Evolutionary conservation across 2,329 filamentous ascomycete genomes (phyloP).

Genomic region (Geosmithia flava): DNA sequence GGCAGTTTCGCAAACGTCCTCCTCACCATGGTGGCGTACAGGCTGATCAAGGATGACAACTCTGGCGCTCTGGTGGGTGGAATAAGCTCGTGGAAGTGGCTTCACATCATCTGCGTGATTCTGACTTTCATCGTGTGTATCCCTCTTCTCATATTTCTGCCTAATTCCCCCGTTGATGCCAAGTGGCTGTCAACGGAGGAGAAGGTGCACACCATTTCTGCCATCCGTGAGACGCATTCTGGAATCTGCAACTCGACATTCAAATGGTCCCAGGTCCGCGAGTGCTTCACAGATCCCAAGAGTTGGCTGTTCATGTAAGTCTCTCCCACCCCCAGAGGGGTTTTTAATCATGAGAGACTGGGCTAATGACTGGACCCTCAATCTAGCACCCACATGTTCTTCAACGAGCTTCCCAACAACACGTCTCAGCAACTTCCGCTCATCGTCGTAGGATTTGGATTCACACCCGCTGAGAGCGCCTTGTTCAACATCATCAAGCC

Average conservation of each 20-base stretch:
- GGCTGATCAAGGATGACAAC: slow-evolving; percentile 10
- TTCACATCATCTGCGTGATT: neutral
- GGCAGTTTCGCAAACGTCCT: slow-evolving; percentile 14
- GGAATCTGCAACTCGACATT: slow-evolving; percentile 22
- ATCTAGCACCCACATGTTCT: slow-evolving; percentile 12
- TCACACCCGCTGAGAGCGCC: slow-evolving; percentile 11
- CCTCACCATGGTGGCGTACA: slow-evolving; percentile 14
- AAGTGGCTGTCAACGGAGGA: slow-evolving; percentile 37
- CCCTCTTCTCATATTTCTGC: slow-evolving; percentile 17
- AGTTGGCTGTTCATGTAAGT: slow-evolving; percentile 9
- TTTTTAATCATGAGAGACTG: too few species aligned
- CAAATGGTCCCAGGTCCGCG: slow-evolving; percentile 10
- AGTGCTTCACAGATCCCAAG: slow-evolving; percentile 9
- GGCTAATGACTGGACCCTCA: too few species aligned
- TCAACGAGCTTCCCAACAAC: slow-evolving; percentile 13
- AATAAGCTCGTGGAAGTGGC: slow-evolving; percentile 10
- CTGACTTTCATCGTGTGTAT: slow-evolving; percentile 1
- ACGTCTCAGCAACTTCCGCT: slow-evolving; percentile 12
- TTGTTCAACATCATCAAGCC: slow-evolving; percentile 12
- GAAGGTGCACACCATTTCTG: slow-evolving; percentile 37
- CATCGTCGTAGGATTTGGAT: slow-evolving; percentile 11
- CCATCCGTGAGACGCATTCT: slow-evolving; percentile 41
- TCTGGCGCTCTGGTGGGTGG: slow-evolving; percentile 6
- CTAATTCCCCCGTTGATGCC: slow-evolving; percentile 35
- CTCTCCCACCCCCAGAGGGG: neutral